A percentile compares a stretch with the other conserved stretches of the same genome.
Conservation (phyloP, 129 eudicot species). For the Flaveria linearis region DNA sequence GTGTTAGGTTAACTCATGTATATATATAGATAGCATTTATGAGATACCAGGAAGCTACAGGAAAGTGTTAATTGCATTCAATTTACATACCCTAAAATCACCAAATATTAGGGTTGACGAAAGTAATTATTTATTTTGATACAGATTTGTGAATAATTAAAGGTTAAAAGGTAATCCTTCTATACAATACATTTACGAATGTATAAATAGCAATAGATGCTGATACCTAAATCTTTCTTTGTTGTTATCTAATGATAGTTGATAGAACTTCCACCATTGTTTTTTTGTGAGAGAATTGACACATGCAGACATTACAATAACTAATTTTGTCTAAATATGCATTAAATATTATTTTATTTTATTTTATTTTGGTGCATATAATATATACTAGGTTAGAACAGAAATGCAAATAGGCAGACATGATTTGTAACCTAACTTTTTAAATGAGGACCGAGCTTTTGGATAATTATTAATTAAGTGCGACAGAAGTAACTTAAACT, state of each 20-base stretch:
- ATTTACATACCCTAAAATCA: background rate
- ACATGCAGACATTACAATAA: constrained; percentile 7
- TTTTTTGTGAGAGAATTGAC: background rate
- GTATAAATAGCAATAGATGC: background rate
- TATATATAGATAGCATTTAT: constrained; percentile 8
- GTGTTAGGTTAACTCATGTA: constrained; percentile 10
- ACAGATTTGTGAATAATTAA: background rate
- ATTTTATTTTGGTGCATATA: constrained; percentile 5
- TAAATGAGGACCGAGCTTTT: background rate
- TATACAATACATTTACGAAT: background rate
- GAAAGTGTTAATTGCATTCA: background rate
- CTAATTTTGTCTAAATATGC: background rate
- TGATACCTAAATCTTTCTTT: constrained; percentile 2
- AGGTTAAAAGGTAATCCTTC: background rate
- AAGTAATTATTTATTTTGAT: background rate
- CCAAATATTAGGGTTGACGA: background rate
- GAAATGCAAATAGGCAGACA: background rate
- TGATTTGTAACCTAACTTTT: background rate
- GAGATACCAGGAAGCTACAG: background rate
- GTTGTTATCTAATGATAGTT: background rate
- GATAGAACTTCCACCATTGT: background rate
- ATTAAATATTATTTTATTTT: background rate
- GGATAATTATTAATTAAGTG: background rate
- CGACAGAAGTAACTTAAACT: background rate
- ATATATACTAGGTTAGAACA: background rate